phyloP scores from a whole-genome alignment of 164 flowering plant species.

The Sedum album region DNA sequence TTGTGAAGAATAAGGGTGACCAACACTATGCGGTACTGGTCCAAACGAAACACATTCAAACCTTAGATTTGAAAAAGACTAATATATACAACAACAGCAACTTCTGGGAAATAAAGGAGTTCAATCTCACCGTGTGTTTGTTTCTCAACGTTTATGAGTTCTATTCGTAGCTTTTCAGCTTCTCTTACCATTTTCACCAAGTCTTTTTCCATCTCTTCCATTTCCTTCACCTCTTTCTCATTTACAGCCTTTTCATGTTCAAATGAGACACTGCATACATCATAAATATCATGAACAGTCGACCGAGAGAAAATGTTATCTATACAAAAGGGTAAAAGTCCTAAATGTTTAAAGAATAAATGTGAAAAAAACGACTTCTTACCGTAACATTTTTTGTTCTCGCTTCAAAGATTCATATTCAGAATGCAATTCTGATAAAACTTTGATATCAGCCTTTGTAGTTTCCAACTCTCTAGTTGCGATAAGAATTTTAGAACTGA shows the following conservation, averaged over 20 bases:
- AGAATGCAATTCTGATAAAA: slow-evolving; percentile 45
- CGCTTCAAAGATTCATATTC: slow-evolving; percentile 56
- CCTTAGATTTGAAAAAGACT: neutral
- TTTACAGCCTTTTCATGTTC: slow-evolving; percentile 63
- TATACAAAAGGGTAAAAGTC: neutral
- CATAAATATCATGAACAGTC: slow-evolving; percentile 4
- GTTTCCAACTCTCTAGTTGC: slow-evolving; percentile 50
- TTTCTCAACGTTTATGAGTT: neutral
- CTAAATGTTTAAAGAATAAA: too few species aligned
- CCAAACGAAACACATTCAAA: slow-evolving; percentile 15
- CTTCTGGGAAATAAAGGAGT: neutral
- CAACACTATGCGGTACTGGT: slow-evolving; percentile 24
- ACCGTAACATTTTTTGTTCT: slow-evolving; percentile 75
- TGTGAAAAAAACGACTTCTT: slow-evolving; percentile 17
- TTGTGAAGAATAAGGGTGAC: slow-evolving; percentile 28
- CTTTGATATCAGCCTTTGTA: slow-evolving; percentile 31
- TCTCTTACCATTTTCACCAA: slow-evolving; percentile 59
- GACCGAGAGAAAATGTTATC: neutral
- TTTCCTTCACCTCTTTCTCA: slow-evolving; percentile 53
- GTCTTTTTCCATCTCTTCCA: slow-evolving; percentile 63
- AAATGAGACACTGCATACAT: slow-evolving; percentile 42
- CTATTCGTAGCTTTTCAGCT: slow-evolving; percentile 40
- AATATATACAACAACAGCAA: neutral
- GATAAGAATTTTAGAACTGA: slow-evolving; percentile 36
- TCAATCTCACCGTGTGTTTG: neutral